These are phyloP conservation scores for Nectriaceae sp. DNA, from an alignment of 2,329 filamentous ascomycete species.

Conservation along the genomic window DNA sequence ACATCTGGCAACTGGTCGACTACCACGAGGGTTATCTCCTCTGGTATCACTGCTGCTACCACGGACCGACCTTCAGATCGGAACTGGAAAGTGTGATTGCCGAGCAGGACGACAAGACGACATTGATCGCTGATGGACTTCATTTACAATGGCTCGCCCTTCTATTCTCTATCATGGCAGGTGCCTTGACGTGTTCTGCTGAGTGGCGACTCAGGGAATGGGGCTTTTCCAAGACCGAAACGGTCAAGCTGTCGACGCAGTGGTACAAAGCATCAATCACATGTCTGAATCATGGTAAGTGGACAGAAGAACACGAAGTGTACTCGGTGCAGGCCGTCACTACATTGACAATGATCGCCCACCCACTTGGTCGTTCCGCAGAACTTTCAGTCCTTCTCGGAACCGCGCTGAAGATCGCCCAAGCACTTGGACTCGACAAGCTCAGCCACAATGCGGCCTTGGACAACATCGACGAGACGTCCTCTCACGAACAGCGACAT, in stretches of 20 bases:
- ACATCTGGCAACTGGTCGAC: constrained; percentile 23
- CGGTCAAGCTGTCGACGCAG: constrained; percentile 40
- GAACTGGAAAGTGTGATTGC: constrained; percentile 36
- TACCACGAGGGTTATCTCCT: constrained; percentile 25
- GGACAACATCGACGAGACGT: constrained; percentile 12
- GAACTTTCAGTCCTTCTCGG: constrained; percentile 48
- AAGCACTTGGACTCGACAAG: constrained; percentile 47
- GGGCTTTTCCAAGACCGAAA: constrained; percentile 46
- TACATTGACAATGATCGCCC: constrained; percentile 48
- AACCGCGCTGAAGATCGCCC: constrained; percentile 47
- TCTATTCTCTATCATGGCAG: constrained; percentile 45
- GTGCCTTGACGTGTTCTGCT: constrained; percentile 43
- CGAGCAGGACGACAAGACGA: not conserved
- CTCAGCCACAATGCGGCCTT: constrained; percentile 27
- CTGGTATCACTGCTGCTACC: constrained; percentile 28
- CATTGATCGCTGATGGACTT: constrained; percentile 13
- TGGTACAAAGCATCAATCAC: constrained; percentile 49
- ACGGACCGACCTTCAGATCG: constrained; percentile 36
- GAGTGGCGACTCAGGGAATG: constrained; percentile 37
- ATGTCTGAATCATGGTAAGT: constrained; percentile 48
- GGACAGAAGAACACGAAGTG: constrained; percentile 36
- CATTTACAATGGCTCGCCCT: constrained; percentile 48
- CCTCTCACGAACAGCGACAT: not conserved
- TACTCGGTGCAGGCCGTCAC: constrained; percentile 48
- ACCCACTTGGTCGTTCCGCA: constrained; percentile 46